Evolutionary conservation across 164 flowering plant species (phyloP).

Genomic region (Aristolochia fimbriata): DNA sequence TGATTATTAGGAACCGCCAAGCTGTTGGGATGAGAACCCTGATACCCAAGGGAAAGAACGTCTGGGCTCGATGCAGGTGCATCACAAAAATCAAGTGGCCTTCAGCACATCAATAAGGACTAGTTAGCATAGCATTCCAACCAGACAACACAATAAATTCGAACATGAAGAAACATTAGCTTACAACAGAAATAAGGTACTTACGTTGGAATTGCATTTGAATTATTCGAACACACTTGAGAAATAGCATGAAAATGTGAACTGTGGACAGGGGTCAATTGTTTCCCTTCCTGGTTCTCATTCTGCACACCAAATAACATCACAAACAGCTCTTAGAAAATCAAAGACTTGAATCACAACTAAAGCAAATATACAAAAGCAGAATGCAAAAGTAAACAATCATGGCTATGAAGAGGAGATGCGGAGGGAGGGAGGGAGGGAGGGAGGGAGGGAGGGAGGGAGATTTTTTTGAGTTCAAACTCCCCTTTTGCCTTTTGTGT

Average conservation of each 20-base stretch:
- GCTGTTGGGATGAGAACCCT: conserved; percentile 48
- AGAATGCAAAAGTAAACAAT: too few relatives aligned
- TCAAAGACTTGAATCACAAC: background rate
- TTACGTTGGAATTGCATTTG: conserved; percentile 51
- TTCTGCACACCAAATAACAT: conserved; percentile 20
- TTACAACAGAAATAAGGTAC: conserved; percentile 16
- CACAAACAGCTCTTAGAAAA: background rate
- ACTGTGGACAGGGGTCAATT: conserved; percentile 39
- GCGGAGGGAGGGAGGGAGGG: too few relatives aligned
- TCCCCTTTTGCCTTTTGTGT: too few relatives aligned
- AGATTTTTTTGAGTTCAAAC: too few relatives aligned
- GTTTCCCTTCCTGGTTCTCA: conserved; percentile 43
- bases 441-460: too few relatives aligned
- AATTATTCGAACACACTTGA: conserved; percentile 53
- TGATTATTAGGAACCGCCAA: conserved; percentile 43
- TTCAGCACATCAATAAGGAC: conserved; percentile 17
- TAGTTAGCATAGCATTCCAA: background rate
- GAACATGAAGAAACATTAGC: background rate
- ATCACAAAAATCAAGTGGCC: conserved; percentile 92
- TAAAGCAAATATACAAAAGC: too few relatives aligned
- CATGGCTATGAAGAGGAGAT: too few relatives aligned
- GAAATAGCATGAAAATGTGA: conserved; percentile 54
- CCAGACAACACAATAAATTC: background rate
- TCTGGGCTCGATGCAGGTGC: conserved; percentile 47
- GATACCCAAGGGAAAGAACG: conserved; percentile 42